These are phyloP conservation scores for Yamadazyma aaseri DNA, from an alignment of 1,139 yeast species.

Conservation along the genomic window DNA sequence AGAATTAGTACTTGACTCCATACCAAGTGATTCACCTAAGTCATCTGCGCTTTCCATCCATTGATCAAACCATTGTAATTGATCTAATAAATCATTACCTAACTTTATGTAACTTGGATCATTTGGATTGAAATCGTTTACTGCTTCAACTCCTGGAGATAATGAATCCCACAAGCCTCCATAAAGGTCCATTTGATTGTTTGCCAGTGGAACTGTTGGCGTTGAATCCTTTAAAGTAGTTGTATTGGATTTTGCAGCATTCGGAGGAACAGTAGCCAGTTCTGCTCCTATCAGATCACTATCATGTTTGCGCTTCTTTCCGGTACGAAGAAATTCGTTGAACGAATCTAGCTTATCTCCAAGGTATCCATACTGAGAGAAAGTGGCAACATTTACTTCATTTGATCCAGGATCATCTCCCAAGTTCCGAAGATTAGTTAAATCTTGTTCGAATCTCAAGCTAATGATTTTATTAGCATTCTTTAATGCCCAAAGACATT, in stretches of 20 bases:
- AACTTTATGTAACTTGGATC: constrained; percentile 10
- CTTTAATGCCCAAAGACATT: constrained; percentile 63
- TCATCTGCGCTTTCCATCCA: constrained; percentile 23
- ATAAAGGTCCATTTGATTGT: neutral
- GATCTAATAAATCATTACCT: constrained; percentile 16
- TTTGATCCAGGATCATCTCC: constrained; percentile 62
- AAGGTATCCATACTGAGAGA: constrained; percentile 42
- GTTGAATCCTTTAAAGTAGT: neutral
- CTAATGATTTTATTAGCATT: constrained; percentile 53
- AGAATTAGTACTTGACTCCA: no score
- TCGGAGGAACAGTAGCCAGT: neutral
- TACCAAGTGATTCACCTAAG: neutral
- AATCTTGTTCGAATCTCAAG: constrained; percentile 44
- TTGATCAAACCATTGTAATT: constrained; percentile 58
- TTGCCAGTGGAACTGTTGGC: neutral
- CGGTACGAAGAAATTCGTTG: constrained; percentile 14
- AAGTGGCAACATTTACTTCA: constrained; percentile 50
- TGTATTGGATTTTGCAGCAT: neutral
- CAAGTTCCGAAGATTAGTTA: constrained; percentile 32
- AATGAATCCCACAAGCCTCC: neutral
- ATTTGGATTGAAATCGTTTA: constrained; percentile 7
- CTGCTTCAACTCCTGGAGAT: neutral
- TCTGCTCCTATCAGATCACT: neutral
- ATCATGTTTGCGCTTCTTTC: constrained; percentile 5
- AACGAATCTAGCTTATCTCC: constrained; percentile 16